Percentiles rank a stretch among this genome's conserved stretches.
These are phyloP conservation scores for Sechiopsis laciniata DNA, from an alignment of 306 rosid species.

Conservation along the genomic window DNA sequence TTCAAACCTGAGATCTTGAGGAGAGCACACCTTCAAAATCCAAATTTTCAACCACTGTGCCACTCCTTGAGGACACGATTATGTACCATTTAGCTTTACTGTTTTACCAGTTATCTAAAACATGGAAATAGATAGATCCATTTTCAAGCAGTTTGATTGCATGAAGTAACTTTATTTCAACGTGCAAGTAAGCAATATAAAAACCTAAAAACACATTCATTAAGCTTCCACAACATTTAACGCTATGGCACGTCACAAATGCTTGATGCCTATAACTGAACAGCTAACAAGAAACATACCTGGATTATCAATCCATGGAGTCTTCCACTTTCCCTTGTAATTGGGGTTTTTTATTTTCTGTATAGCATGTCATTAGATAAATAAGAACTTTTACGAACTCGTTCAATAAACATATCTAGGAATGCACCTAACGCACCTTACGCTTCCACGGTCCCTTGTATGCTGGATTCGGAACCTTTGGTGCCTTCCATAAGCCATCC, in stretches of 20 bases:
- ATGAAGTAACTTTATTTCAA: not conserved
- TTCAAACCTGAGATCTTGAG: no score
- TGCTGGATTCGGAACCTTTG: constrained; percentile 87
- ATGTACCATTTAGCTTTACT: not conserved
- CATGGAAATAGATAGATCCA: not conserved
- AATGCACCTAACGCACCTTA: constrained; percentile 46
- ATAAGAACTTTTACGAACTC: constrained; percentile 22
- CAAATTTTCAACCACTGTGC: no score
- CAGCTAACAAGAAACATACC: constrained; percentile 40
- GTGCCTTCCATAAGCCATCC: constrained; percentile 76
- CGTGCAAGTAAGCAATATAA: not conserved
- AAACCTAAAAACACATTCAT: not conserved
- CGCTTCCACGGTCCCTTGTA: constrained; percentile 94
- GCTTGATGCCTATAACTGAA: not conserved
- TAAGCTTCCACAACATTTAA: not conserved
- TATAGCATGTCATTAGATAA: constrained; percentile 22
- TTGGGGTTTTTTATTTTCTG: constrained; percentile 96
- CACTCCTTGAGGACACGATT: no score
- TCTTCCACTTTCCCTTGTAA: constrained; percentile 94
- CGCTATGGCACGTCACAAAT: not conserved
- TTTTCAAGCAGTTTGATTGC: constrained; percentile 1
- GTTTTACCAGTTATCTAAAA: constrained; percentile 1
- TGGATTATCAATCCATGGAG: constrained; percentile 87
- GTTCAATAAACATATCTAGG: constrained; percentile 18
- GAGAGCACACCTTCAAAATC: no score